Base-by-base conservation (phyloP, 2,329 filamentous ascomycete genomes). In the Plectosphaerella cucumerina region DNA sequence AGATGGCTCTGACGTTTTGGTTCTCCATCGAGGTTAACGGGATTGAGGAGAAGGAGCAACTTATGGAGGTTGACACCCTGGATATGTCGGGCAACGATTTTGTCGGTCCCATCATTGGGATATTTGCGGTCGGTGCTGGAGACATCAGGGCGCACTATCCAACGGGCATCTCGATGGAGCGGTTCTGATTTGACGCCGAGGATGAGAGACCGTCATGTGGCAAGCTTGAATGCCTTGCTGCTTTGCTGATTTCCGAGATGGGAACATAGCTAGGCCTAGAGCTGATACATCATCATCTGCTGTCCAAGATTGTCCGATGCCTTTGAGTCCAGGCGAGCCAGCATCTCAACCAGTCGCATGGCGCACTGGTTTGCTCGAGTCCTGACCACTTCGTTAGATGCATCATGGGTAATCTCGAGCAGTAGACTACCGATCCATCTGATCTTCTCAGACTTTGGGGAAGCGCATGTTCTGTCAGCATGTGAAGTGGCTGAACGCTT, bases 261-360 rank as follows among this genome's bases (percentile, higher is more conserved):
- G 35, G 8, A 34, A 8, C 31, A 34, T 34, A 34, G 31, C 31
- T 34, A 34, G 31, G 31, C 22, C n/a, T n/a, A n/a, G n/a, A n/a
- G n/a, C n/a, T n/a, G n/a, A n/a, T 26, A 37, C 11, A 47, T 21
- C 6, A 14, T n/a, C 44, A 47, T 47, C 14, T 35, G 26, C 26
- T 35, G 31, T 26, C 44, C 31, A 26, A 47, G 21, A 10, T 35
- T 20, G 17, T 73, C 70, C 1, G 70, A 73, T 4, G 70, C 71
- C 47, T 71, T 73, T 0, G 70, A 72, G 43, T 73, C 70, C 10
- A 73, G 56, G 11, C 68, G 57, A 4, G 70, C 68, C 44, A 73
- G 55, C n/a, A 73, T 60, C 52, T 74, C 69, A 1, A 73, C 60
- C 6, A 73, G 57, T 2, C 72, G 68, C 41, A 70, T 68, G 1